Percentiles rank a stretch among this genome's conserved stretches.
These are phyloP conservation scores for Blastocystis sp. DNA, from an alignment of 352 stramenopile genomes.

Conservation along the genomic window DNA sequence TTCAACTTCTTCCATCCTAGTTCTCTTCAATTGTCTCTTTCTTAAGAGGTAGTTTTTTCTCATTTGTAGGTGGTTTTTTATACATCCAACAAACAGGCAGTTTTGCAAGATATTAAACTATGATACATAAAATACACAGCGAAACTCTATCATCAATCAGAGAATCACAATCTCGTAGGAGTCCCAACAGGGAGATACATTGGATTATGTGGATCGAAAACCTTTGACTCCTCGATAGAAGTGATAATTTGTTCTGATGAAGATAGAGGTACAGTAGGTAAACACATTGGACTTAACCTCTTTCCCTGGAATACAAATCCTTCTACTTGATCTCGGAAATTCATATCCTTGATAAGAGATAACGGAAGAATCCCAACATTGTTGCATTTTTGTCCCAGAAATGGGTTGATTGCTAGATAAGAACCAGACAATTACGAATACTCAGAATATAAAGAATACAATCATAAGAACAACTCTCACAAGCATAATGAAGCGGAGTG, in stretches of 20 bases:
- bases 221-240: neutral
- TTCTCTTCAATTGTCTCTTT: neutral
- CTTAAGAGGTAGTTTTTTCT: neutral
- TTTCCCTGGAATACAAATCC: slow-evolving; percentile 15
- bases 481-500: slow-evolving; percentile 46
- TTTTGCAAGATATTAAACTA: neutral
- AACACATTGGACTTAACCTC: neutral
- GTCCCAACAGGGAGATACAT: slow-evolving; percentile 32
- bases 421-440: neutral
- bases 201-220: neutral
- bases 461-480: neutral
- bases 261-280: neutral
- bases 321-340: neutral
- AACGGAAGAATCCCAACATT: slow-evolving; percentile 34
- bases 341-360: neutral
- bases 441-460: slow-evolving; percentile 11
- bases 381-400: neutral
- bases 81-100: neutral
- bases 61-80: neutral
- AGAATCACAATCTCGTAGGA: neutral
- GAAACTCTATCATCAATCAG: neutral
- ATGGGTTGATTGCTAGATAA: neutral
- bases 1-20: slow-evolving; percentile 26
- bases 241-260: neutral
- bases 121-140: neutral